Percentiles rank a stretch among this genome's conserved stretches.
phyloP scores from a whole-genome alignment of 1,284 basidiomycete species.

The Austroboletus niveus region DNA sequence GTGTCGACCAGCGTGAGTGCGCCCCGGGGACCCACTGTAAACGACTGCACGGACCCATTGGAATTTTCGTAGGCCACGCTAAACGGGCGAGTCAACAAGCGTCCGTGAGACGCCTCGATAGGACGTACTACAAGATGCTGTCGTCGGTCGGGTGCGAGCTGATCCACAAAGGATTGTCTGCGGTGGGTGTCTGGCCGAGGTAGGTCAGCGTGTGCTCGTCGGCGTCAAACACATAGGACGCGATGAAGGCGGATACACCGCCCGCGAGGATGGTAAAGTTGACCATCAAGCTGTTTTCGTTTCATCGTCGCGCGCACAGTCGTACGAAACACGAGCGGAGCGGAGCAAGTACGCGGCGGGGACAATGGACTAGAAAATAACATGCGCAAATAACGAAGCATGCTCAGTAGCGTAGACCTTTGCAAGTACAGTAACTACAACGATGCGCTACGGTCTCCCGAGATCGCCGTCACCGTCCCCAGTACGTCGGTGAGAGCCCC shows the following conservation, averaged over 20 bases:
- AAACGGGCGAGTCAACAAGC: not conserved
- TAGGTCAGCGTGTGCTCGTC: conserved; percentile 38
- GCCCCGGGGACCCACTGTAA: conserved; percentile 46
- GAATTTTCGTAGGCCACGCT: conserved; percentile 58
- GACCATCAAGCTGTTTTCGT: conserved; percentile 36
- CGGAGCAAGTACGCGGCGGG: too few species aligned
- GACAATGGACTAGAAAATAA: not conserved
- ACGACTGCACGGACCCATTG: conserved; percentile 59
- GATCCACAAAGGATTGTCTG: conserved; percentile 46
- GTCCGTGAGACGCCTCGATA: not conserved
- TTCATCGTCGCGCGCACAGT: too few species aligned
- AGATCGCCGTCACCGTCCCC: conserved; percentile 63
- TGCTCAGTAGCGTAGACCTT: too few species aligned
- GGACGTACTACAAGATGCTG: conserved; percentile 55
- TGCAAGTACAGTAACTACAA: not conserved
- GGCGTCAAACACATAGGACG: conserved; percentile 46
- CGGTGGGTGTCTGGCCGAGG: conserved; percentile 20
- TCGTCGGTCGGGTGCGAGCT: conserved; percentile 41
- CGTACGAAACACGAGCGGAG: not conserved
- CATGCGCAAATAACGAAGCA: not conserved
- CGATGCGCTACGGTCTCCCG: conserved; percentile 63
- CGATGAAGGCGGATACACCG: conserved; percentile 45
- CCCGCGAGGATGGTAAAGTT: conserved; percentile 51
- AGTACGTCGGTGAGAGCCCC: conserved; percentile 41
- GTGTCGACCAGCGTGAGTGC: conserved; percentile 46